Base-by-base conservation (phyloP, 768 basidiomycete species). In the Tricholoma sp. region DNA sequence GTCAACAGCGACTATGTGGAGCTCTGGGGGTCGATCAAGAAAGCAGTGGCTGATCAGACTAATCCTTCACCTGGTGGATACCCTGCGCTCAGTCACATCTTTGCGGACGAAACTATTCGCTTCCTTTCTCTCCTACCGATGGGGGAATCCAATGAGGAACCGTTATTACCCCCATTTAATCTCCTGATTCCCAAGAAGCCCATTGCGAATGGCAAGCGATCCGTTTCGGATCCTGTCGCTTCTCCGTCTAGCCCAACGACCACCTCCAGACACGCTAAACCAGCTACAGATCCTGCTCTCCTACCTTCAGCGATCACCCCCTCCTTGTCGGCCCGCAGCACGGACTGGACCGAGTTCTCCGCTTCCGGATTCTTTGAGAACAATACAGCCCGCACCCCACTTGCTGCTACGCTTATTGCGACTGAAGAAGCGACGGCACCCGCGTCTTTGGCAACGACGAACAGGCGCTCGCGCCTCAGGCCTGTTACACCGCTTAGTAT, bases 261-360 rank as follows among this genome's bases (percentile, higher is more conserved):
- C 8, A 50, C 52, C 8, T 59, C 53, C 32, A 55, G 63, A 57
- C 71, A 71, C 45, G 54, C 61, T 18, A 73, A 72, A 54, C 61
- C 68, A 42, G 63, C 70, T 4, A 67, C 72, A 8, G 68, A 70
- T 31, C 67, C 70, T 8, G 57, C 18, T 45, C n/a, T 29, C 58
- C 65, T 29, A 28, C 68, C 50, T 62, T 70, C 59, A 33, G 60
- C n/a, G 62, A n/a, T 42, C 18, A 57, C 57, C 44, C 61, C 39
- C 59, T 58, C 61, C 3, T 54, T 72, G 29, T 48, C 47, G 10
- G 51, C 24, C 29, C 41, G 15, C 48, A 65, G 70, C 50, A 63
- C 75, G 48, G 86, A 89, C 61, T 91, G 89, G 89, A 66, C 76
- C 5, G 80, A 84, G 37, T 91, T 91, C 68, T 84, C 88, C 0